These are phyloP conservation scores for Leavenworthia alabamica DNA, from an alignment of 345 rosid species.

Conservation along the genomic window DNA sequence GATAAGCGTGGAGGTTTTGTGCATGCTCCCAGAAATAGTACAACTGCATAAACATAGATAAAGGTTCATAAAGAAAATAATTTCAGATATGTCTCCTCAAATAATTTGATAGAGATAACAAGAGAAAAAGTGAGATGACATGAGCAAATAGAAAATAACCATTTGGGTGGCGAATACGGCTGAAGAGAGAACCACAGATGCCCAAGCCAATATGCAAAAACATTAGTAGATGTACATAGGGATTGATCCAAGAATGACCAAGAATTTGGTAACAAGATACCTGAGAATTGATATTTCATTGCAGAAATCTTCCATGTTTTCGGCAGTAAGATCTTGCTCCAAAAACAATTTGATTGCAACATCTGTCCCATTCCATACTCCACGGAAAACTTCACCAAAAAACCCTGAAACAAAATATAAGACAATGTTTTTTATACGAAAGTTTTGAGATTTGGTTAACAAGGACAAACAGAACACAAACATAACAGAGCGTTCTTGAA, in stretches of 20 bases:
- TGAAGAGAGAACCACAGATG: slow-evolving; percentile 38
- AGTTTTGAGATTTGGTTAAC: background rate
- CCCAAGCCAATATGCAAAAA: slow-evolving; percentile 25
- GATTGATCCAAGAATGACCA: slow-evolving; percentile 25
- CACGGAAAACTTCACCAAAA: slow-evolving; percentile 99
- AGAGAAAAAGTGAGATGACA: background rate
- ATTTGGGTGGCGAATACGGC: slow-evolving; percentile 98
- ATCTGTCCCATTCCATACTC: slow-evolving; percentile 97
- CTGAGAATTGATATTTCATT: slow-evolving; percentile 96
- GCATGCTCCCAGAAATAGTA: too few relatives aligned
- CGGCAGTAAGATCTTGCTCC: slow-evolving; percentile 97
- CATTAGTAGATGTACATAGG: slow-evolving; percentile 31
- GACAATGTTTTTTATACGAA: background rate
- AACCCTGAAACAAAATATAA: slow-evolving; percentile 48
- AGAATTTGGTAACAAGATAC: slow-evolving; percentile 32
- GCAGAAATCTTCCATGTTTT: slow-evolving; percentile 97
- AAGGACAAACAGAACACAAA: background rate
- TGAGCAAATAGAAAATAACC: slow-evolving; percentile 42
- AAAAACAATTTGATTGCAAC: slow-evolving; percentile 96
- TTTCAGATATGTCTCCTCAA: slow-evolving; percentile 8
- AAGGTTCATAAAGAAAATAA: background rate
- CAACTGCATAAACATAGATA: slow-evolving; percentile 17
- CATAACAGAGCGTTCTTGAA: background rate
- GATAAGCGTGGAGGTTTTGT: too few relatives aligned
- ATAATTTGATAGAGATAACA: background rate